Evolutionary conservation across 371 early-diverging fungal genomes (phyloP).

Genomic region (Lichtheimia corymbifera): DNA sequence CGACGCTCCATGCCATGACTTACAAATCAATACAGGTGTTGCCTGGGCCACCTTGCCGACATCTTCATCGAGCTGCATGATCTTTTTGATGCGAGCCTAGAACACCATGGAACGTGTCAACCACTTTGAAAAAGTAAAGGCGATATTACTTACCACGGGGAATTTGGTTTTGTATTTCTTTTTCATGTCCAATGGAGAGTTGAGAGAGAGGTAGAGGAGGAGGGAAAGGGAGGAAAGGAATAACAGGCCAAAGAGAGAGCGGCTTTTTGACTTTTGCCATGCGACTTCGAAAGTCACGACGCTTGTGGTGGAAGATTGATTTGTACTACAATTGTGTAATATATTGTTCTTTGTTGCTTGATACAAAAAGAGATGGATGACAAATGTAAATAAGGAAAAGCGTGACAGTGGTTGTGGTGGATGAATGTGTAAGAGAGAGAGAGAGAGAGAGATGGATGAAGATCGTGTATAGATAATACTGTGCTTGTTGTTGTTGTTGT

Average conservation of each 20-base stretch:
- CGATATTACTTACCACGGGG: constrained; percentile 68
- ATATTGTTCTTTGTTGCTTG: too few relatives aligned
- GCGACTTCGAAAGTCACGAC: too few relatives aligned
- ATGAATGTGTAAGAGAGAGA: background rate
- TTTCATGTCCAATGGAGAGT: constrained; percentile 51
- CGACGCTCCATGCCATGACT: constrained; percentile 26
- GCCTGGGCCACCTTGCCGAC: constrained; percentile 99
- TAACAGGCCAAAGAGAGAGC: too few relatives aligned
- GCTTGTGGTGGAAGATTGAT: too few relatives aligned
- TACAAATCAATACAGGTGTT: constrained; percentile 97
- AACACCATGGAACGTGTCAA: constrained; percentile 5
- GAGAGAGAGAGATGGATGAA: background rate
- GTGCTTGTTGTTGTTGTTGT: too few relatives aligned
- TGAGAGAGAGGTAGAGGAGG: too few relatives aligned
- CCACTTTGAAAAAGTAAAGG: background rate
- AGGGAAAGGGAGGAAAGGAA: too few relatives aligned
- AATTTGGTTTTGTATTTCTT: constrained; percentile 92
- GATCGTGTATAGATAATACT: too few relatives aligned
- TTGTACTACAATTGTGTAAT: too few relatives aligned
- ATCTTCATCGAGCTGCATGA: constrained; percentile 99
- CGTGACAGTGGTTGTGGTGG: background rate
- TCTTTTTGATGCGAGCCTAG: constrained; percentile 99
- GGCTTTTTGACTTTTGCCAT: too few relatives aligned
- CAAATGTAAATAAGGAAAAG: background rate
- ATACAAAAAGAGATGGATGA: background rate